Evolutionary conservation across 2,329 filamentous ascomycete species (phyloP).

Genomic region (Arthrinium phaeospermum): DNA sequence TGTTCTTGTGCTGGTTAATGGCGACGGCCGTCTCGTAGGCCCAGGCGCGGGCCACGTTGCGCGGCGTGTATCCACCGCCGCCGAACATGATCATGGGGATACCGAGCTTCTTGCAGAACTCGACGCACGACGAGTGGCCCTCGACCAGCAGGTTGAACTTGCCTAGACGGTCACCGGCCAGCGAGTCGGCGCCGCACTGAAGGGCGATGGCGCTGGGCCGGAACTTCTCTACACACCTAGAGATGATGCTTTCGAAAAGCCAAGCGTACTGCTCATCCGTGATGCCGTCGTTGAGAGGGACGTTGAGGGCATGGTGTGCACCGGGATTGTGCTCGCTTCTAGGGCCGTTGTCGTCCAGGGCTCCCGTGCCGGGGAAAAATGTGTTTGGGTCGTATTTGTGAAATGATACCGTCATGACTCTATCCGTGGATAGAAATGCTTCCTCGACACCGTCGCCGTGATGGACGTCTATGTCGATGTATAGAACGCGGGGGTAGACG

Average conservation of each 20-base stretch:
- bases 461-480: conserved; percentile 94
- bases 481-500: conserved; percentile 82
- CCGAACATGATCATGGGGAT: conserved; percentile 90
- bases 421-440: conserved; percentile 87
- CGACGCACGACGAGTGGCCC: conserved; percentile 90
- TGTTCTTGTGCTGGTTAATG: conserved; percentile 73
- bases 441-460: conserved; percentile 92
- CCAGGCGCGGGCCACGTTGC: conserved; percentile 96
- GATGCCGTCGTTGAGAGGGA: conserved; percentile 89
- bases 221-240: conserved; percentile 79
- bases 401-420: conserved; percentile 92
- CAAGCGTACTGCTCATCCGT: conserved; percentile 86
- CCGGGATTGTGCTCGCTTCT: conserved; percentile 83
- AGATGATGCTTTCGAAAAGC: conserved; percentile 84
- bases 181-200: conserved; percentile 93
- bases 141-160: conserved; percentile 97
- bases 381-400: conserved; percentile 88
- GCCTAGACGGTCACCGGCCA: conserved; percentile 90
- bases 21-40: conserved; percentile 94
- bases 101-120: conserved; percentile 81
- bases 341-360: conserved; percentile 83
- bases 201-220: conserved; percentile 90
- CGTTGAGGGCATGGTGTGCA: conserved; percentile 88
- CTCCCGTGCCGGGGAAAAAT: conserved; percentile 94
- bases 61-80: conserved; percentile 93